phyloP scores from a whole-genome alignment of 495 filamentous ascomycete species.

The Hypoxylon perforatum region DNA sequence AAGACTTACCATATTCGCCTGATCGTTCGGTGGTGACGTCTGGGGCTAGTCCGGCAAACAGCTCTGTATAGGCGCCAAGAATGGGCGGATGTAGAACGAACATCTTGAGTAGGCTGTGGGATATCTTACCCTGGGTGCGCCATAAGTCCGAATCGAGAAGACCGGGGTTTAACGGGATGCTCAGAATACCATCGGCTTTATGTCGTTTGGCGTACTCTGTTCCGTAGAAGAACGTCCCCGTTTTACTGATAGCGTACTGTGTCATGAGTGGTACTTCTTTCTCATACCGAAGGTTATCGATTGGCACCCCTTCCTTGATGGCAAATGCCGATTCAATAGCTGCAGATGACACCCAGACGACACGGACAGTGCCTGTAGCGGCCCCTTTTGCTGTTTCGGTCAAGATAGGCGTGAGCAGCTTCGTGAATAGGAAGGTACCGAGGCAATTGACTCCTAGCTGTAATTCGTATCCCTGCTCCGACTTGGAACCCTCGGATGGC shows the following conservation, averaged over 20 bases:
- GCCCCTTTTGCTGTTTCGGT: too few relatives aligned
- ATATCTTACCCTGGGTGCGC: background rate
- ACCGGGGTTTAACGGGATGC: slow-evolving; percentile 41
- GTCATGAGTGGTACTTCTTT: too few relatives aligned
- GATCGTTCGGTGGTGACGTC: slow-evolving; percentile 2
- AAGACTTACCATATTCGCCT: too few relatives aligned
- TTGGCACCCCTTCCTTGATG: too few relatives aligned
- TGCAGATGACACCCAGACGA: too few relatives aligned
- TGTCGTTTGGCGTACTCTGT: slow-evolving; percentile 20
- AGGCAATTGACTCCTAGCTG: slow-evolving; percentile 51
- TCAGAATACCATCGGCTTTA: slow-evolving; percentile 40
- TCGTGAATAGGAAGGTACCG: slow-evolving; percentile 50
- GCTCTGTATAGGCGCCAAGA: slow-evolving; percentile 27
- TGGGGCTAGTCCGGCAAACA: background rate
- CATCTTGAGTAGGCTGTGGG: background rate
- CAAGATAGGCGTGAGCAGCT: slow-evolving; percentile 52
- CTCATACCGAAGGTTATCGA: too few relatives aligned
- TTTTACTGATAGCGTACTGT: too few relatives aligned
- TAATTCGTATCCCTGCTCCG: slow-evolving; percentile 47
- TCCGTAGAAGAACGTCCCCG: too few relatives aligned
- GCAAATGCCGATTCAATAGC: too few relatives aligned
- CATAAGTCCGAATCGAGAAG: slow-evolving; percentile 27
- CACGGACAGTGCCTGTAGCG: too few relatives aligned
- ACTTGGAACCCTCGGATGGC: slow-evolving; percentile 26
- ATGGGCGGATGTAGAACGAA: slow-evolving; percentile 24